Percentiles rank a stretch among this genome's conserved stretches.
Conservation (phyloP, 176 grass and related monocot genomes). For the Musa itinerans region DNA sequence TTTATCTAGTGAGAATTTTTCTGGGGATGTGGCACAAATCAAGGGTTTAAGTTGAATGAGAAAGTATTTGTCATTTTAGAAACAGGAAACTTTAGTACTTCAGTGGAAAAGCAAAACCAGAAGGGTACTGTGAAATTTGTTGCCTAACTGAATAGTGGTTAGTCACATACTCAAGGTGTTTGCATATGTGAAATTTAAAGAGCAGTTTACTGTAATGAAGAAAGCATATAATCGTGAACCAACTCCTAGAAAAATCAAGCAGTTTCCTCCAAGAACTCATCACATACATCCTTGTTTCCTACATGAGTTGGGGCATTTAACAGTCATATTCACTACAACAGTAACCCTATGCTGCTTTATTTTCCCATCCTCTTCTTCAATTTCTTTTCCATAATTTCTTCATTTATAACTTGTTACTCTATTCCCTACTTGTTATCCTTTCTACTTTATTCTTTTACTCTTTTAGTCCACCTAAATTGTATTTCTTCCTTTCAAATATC, state of each 20-base stretch:
- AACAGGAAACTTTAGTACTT: background rate
- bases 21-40: background rate
- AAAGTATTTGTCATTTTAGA: background rate
- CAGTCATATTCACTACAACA: background rate
- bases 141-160: too few species aligned
- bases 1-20: background rate
- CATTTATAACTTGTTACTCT: too few species aligned
- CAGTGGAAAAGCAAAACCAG: background rate
- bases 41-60: background rate
- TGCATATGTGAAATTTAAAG: background rate
- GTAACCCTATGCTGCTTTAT: background rate
- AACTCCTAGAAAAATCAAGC: background rate
- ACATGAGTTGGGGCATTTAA: background rate
- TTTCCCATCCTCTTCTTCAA: too few species aligned
- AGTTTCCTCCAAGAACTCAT: background rate
- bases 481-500: too few species aligned
- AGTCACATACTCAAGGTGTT: too few species aligned
- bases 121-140: background rate
- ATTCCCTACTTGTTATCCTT: too few species aligned
- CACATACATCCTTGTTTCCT: background rate
- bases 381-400: too few species aligned
- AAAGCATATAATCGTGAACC: background rate
- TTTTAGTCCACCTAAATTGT: too few species aligned
- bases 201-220: background rate
- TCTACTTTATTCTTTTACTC: too few species aligned